phyloP scores from a whole-genome alignment of 495 filamentous ascomycete species.

The Tuber aestivum region DNA sequence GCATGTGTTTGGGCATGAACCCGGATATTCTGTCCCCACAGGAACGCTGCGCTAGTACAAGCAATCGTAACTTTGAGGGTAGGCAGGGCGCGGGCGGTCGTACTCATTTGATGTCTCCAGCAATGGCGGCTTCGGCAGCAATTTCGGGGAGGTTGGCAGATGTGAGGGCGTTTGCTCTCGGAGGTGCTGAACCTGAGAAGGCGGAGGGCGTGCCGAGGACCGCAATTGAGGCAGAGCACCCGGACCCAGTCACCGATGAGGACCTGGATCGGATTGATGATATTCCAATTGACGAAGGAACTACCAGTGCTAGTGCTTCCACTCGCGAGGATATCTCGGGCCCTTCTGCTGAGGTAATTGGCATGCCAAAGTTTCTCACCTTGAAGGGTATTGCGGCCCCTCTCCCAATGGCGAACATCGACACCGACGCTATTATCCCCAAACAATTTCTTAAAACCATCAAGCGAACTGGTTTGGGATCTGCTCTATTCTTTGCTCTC shows the following conservation, averaged over 20 bases:
- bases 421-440: slow-evolving; percentile 97
- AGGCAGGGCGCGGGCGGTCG: slow-evolving; percentile 88
- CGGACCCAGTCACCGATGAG: slow-evolving; percentile 70
- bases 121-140: slow-evolving; percentile 88
- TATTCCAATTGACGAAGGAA: slow-evolving; percentile 61
- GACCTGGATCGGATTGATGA: slow-evolving; percentile 72
- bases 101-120: slow-evolving; percentile 94
- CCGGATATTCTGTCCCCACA: slow-evolving; percentile 91
- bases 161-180: slow-evolving; percentile 67
- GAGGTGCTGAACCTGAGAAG: slow-evolving; percentile 20
- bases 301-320: slow-evolving; percentile 47
- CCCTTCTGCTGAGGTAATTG: slow-evolving; percentile 51
- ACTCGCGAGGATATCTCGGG: slow-evolving; percentile 46
- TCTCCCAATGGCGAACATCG: slow-evolving; percentile 80
- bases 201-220: slow-evolving; percentile 53
- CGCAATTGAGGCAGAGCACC: slow-evolving; percentile 56
- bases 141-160: slow-evolving; percentile 87
- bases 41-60: slow-evolving; percentile 91
- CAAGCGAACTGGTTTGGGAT: slow-evolving; percentile 89
- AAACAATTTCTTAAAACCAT: slow-evolving; percentile 99
- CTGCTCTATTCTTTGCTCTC: slow-evolving; percentile 77
- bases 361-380: slow-evolving; percentile 73
- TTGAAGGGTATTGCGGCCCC: slow-evolving; percentile 85
- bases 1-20: slow-evolving; percentile 99
- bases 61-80: slow-evolving; percentile 96